These are phyloP conservation scores for Apocynum venetum DNA, from an alignment of 257 asterid genomes.

Conservation along the genomic window DNA sequence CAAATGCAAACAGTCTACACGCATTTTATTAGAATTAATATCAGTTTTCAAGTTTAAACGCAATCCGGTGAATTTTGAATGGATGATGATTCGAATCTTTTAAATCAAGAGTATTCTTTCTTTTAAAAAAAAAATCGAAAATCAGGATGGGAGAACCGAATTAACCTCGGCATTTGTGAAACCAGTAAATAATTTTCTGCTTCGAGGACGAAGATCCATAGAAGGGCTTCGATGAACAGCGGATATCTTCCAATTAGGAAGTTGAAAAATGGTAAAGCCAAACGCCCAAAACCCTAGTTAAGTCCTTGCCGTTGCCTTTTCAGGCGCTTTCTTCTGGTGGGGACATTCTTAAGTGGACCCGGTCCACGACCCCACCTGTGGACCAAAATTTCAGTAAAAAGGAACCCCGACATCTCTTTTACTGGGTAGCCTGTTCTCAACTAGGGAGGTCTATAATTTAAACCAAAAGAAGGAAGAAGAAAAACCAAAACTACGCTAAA, in stretches of 20 bases:
- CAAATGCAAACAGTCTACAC: background rate
- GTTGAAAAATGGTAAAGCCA: background rate
- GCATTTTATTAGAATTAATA: background rate
- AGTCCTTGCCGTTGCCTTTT: background rate
- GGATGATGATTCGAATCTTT: background rate
- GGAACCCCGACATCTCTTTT: no score
- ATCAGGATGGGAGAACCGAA: background rate
- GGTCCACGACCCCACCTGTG: no score
- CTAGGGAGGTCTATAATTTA: no score
- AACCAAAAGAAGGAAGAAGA: no score
- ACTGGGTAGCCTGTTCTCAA: no score
- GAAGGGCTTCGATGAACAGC: background rate
- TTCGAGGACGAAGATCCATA: constrained; percentile 53
- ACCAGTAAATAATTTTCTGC: constrained; percentile 44
- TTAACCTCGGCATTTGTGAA: constrained; percentile 66
- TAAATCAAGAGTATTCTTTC: background rate
- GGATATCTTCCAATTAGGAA: background rate
- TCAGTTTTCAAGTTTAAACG: background rate
- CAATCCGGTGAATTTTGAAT: background rate
- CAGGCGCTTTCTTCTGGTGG: no score
- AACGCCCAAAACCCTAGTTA: constrained; percentile 15
- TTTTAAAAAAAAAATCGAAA: background rate
- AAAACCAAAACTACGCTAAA: no score
- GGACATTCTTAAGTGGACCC: no score
- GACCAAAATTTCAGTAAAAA: no score